A percentile compares a stretch with the other conserved stretches of the same genome.
phyloP scores from a whole-genome alignment of 1,284 basidiomycete genomes.

The Ganoderma meredithae region DNA sequence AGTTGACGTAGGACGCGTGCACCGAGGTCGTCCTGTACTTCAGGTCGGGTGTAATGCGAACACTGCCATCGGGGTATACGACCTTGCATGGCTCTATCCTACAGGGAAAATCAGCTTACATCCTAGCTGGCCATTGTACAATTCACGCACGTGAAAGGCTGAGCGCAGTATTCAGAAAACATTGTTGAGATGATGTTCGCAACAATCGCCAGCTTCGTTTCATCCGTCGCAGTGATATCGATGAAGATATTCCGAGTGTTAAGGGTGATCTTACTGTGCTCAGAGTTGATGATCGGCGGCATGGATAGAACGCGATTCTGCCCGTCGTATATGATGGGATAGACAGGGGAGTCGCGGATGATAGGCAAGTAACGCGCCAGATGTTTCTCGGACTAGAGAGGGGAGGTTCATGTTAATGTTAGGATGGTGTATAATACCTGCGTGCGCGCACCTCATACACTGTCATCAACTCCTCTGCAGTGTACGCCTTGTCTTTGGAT shows the following conservation, averaged over 20 bases:
- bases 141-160: constrained; percentile 84
- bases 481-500: constrained; percentile 79
- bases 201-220: constrained; percentile 96
- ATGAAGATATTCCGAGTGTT: constrained; percentile 97
- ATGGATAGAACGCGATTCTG: constrained; percentile 91
- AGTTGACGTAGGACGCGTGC: constrained; percentile 92
- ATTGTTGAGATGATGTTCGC: constrained; percentile 94
- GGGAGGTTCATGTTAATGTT: constrained; percentile 7
- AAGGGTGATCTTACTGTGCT: constrained; percentile 96
- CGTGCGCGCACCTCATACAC: constrained; percentile 79
- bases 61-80: constrained; percentile 79
- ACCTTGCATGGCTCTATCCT: constrained; percentile 93
- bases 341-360: constrained; percentile 94
- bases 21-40: constrained; percentile 77
- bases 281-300: constrained; percentile 98
- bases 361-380: constrained; percentile 90
- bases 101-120: constrained; percentile 8
- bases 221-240: constrained; percentile 97
- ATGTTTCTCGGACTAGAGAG: constrained; percentile 89
- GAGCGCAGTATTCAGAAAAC: constrained; percentile 96
- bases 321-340: constrained; percentile 97
- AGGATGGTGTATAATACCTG: neutral
- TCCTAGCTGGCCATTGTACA: neutral
- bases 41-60: constrained; percentile 84
- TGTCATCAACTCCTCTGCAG: constrained; percentile 87